Evolutionary conservation across 1,284 basidiomycete genomes (phyloP), one percentile per base, ranked within the genome.

Genomic region (Boletus sp.): DNA sequence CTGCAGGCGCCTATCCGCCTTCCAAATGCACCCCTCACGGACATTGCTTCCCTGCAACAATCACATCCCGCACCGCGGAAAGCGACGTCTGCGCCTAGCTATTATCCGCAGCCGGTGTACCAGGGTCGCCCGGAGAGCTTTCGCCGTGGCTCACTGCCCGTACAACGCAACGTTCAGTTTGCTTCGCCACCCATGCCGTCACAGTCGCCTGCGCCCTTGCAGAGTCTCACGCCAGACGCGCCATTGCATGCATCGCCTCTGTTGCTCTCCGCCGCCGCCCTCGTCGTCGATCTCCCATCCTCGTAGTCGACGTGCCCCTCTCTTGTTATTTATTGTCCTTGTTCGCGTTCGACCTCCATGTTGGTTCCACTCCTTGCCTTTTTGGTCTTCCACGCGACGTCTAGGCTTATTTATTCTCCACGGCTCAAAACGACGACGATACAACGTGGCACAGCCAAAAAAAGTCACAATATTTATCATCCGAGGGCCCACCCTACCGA

Each of bases 1-100:
- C 28, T 65, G 0, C 72, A 76, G 55, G 83, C 82, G 58, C 84
- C 83, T 27, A 90, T 90, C 67, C 85, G 89, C 49, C 82, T 90
- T 6, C 89, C 89, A 13, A 88, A 85, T 60, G 82, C 86, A 6
- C 86, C 88, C 4, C 78, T 90, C 46, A 81, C 82, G 23, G 88
- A 89, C 69, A 83, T 90, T 60, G 83, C 83, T 4, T 81, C 83
- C 56, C 76, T 83, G 9, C 78, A 66, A 55, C 76, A 66, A 46
- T 74, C 70, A 55, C 71, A 72, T 54, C 65, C 68, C 37, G 28
- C 58, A 4, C 70, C 75, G 23, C 71, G 75, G 31, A 76, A 75
- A 50, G 61, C 73, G 40, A 64, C 70, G 31, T 71, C 72, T 35
- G 44, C 64, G 14, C 73, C 72, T 3, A 71, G 63, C 59, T 74